phyloP scores from a whole-genome alignment of 108 stramenopile genomes.

The Fragilariopsis cylindrus region DNA sequence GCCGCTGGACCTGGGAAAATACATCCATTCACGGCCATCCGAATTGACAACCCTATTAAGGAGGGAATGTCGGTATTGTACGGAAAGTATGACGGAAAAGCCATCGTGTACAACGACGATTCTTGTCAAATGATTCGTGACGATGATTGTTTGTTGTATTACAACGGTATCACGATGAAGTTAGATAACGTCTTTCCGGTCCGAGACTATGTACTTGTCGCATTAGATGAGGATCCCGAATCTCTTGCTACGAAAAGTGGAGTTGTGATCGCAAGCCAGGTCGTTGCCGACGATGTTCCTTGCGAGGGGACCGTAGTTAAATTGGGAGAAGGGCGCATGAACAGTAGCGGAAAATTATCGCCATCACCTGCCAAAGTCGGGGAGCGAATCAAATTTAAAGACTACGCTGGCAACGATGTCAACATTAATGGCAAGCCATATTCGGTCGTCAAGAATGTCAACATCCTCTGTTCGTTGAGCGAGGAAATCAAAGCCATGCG shows the following conservation, averaged over 20 bases:
- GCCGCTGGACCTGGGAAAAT: constrained; percentile 90
- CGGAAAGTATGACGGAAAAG: constrained; percentile 91
- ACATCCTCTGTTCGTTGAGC: constrained; percentile 69
- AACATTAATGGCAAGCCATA: constrained; percentile 88
- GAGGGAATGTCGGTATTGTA: constrained; percentile 84
- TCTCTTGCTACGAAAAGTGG: constrained; percentile 75
- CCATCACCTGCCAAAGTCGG: constrained; percentile 72
- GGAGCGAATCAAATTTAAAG: constrained; percentile 92
- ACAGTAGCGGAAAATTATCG: constrained; percentile 78
- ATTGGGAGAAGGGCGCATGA: constrained; percentile 91
- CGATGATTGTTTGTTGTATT: constrained; percentile 90
- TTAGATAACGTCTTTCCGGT: constrained; percentile 80
- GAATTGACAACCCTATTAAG: constrained; percentile 82
- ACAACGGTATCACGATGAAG: constrained; percentile 82
- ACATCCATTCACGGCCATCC: constrained; percentile 86
- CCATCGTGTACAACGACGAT: constrained; percentile 90
- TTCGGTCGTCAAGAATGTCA: constrained; percentile 87
- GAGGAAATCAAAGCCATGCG: constrained; percentile 8
- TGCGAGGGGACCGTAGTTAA: constrained; percentile 91
- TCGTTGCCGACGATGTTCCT: constrained; percentile 67
- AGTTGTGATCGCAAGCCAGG: constrained; percentile 84
- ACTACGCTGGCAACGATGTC: constrained; percentile 93
- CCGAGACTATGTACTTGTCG: constrained; percentile 90
- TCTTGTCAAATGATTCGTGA: constrained; percentile 91
- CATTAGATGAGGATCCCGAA: constrained; percentile 57